phyloP scores from a whole-genome alignment of 2,329 filamentous ascomycete species.

The Alternaria brassicae region DNA sequence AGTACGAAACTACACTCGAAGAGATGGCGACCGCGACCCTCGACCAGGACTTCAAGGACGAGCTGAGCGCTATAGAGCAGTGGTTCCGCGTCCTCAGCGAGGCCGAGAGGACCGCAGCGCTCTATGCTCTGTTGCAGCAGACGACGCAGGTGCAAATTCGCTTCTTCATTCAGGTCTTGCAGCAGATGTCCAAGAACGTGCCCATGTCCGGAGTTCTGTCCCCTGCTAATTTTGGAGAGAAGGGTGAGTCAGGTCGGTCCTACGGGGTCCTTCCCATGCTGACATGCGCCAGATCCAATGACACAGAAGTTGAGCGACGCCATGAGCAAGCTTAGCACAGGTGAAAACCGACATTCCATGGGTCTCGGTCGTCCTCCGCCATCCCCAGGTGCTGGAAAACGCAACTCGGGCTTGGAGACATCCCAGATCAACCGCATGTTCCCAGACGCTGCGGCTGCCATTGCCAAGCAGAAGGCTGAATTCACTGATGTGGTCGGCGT shows the following conservation, averaged over 20 bases:
- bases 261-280: constrained; percentile 10
- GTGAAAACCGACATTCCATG: constrained; percentile 85
- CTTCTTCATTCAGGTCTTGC: constrained; percentile 98
- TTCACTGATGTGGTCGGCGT: constrained; percentile 95
- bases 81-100: constrained; percentile 99
- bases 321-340: constrained; percentile 92
- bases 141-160: constrained; percentile 98
- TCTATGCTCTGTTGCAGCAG: constrained; percentile 96
- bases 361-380: constrained; percentile 73
- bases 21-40: constrained; percentile 99
- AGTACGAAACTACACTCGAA: constrained; percentile 97
- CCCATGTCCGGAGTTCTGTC: constrained; percentile 96
- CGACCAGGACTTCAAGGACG: constrained; percentile 99
- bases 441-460: constrained; percentile 96
- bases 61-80: constrained; percentile 97
- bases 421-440: constrained; percentile 99
- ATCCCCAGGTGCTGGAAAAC: constrained; percentile 73
- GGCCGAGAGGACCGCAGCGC: constrained; percentile 90
- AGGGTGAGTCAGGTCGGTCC: constrained; percentile 65
- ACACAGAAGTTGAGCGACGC: constrained; percentile 94
- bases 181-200: constrained; percentile 98
- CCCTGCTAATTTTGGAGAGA: constrained; percentile 90
- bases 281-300: constrained; percentile 78
- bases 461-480: constrained; percentile 96
- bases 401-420: constrained; percentile 91